phyloP scores from a whole-genome alignment of 305 asterid genomes.

The Lippia alba region DNA sequence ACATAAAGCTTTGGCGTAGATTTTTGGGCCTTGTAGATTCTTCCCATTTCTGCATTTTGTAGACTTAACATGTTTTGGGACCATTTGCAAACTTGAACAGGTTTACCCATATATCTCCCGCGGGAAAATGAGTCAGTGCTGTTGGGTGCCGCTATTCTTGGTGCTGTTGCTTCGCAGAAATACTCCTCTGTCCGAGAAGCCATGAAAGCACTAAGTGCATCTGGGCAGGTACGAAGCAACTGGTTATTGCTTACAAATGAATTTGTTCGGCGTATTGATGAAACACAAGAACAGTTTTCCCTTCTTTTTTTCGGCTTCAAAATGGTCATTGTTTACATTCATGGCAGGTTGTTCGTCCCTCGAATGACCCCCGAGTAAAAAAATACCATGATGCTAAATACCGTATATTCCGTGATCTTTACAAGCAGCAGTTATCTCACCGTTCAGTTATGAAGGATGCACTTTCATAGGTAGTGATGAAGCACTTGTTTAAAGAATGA shows the following conservation, averaged over 20 bases:
- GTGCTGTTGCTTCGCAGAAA: slow-evolving; percentile 94
- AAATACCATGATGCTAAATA: slow-evolving; percentile 94
- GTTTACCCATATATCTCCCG: slow-evolving; percentile 86
- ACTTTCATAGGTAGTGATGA: slow-evolving; percentile 46
- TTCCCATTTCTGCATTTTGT: not conserved
- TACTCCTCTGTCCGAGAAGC: slow-evolving; percentile 72
- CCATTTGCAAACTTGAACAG: slow-evolving; percentile 45
- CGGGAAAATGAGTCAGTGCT: slow-evolving; percentile 93
- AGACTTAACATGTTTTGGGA: slow-evolving; percentile 17
- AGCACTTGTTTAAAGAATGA: not conserved
- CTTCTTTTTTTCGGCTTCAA: not conserved
- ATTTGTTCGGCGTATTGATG: no score
- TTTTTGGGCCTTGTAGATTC: slow-evolving; percentile 9
- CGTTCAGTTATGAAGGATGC: slow-evolving; percentile 81
- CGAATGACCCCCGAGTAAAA: slow-evolving; percentile 68
- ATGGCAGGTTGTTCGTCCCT: slow-evolving; percentile 80
- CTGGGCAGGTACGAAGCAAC: slow-evolving; percentile 74
- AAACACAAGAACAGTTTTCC: no score
- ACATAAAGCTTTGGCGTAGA: not conserved
- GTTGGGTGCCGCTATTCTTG: slow-evolving; percentile 96
- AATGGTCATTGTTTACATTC: slow-evolving; percentile 17
- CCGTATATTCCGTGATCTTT: slow-evolving; percentile 75
- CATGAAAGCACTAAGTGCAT: slow-evolving; percentile 89
- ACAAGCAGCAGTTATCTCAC: slow-evolving; percentile 78
- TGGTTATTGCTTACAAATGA: not conserved